Evolutionary conservation across 495 filamentous ascomycete genomes (phyloP), one percentile per base, ranked within the genome.

Genomic region (Talaromyces wortmannii): DNA sequence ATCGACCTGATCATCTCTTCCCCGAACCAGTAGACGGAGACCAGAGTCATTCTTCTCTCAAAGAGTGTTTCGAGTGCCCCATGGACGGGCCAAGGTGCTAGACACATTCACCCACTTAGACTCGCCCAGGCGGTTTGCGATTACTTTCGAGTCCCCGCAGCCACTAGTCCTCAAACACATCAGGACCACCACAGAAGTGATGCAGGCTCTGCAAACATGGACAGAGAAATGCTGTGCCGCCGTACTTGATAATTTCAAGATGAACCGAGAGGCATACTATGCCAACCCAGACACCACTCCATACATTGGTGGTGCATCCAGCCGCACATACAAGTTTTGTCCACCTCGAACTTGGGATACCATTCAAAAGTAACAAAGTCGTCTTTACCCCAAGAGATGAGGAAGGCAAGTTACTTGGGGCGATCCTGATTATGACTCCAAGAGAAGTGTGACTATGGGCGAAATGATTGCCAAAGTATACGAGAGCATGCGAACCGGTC

Each of bases 241-340:
- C 10, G 16, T 5, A 30, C 16, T 48, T 30, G 45, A 48, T 30
- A 30, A 2, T 17, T 48, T 18, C 23, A 30, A 30, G 16, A 17
- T 17, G 16, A 48, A 18, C 45, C 45, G 45, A 17, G 45, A 18
- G 45, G 23, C 16, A 48, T 48, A 18, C 45, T 48, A 18, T 48
- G 16, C 45, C 16, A 17, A 48, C 16, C 45, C 16, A 30, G 23
- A 17, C 7, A 5, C 45, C 16, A 17, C 45, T 18, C 16, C 16
- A 30, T 48, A 48, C 23, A 48, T 48, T 30, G 45, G 64, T 50
- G 33, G 31, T 16, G 55, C 62, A 13, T 62, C 62, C 36, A 18
- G 23, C 8, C 57, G 44, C 2, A 23, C 64, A 4, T 67, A 67
- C 52, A 29, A 15, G 7, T 59, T 59, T 57, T 31, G 57, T 64